These are phyloP conservation scores for Schizophyllum commune DNA, from an alignment of 1,284 basidiomycete species.

Conservation along the genomic window DNA sequence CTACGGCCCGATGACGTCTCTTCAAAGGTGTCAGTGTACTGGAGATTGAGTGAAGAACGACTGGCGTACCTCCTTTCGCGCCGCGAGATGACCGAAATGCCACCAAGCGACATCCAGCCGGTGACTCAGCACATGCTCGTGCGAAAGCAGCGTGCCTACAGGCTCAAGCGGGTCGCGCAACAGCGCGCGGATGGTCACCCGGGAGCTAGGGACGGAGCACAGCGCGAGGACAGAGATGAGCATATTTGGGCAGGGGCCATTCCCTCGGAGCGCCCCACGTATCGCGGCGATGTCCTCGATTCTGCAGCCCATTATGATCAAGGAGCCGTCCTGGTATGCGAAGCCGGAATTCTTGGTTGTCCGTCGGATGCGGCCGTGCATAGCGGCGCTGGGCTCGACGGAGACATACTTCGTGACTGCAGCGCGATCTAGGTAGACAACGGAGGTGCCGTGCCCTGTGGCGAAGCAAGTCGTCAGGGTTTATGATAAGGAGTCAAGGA, in stretches of 20 bases:
- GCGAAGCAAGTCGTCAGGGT: too few species aligned
- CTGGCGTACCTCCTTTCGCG: too few species aligned
- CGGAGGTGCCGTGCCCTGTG: too few species aligned
- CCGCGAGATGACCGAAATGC: slow-evolving; percentile 28
- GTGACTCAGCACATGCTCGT: slow-evolving; percentile 56
- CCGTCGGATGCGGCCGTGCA: slow-evolving; percentile 49
- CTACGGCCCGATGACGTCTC: too few species aligned
- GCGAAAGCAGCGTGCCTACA: slow-evolving; percentile 52
- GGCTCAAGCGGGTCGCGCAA: slow-evolving; percentile 42
- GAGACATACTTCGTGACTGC: slow-evolving; percentile 58
- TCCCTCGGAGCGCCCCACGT: slow-evolving; percentile 31
- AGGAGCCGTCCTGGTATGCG: slow-evolving; percentile 36
- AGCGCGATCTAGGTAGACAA: too few species aligned
- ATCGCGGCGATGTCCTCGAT: slow-evolving; percentile 49
- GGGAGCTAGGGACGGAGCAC: slow-evolving; percentile 49
- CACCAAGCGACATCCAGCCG: slow-evolving; percentile 49
- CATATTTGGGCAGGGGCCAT: slow-evolving; percentile 37
- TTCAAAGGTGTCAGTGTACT: too few species aligned
- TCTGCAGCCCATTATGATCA: slow-evolving; percentile 42
- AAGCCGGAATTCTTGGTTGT: slow-evolving; percentile 44
- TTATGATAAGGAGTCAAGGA: too few species aligned
- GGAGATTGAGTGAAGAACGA: too few species aligned
- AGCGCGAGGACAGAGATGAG: slow-evolving; percentile 52
- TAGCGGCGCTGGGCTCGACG: slow-evolving; percentile 56
- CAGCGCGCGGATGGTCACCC: slow-evolving; percentile 34